These are phyloP conservation scores for Wickerhamomyces hampshirensis DNA, from an alignment of 805 yeast genomes.

Conservation along the genomic window DNA sequence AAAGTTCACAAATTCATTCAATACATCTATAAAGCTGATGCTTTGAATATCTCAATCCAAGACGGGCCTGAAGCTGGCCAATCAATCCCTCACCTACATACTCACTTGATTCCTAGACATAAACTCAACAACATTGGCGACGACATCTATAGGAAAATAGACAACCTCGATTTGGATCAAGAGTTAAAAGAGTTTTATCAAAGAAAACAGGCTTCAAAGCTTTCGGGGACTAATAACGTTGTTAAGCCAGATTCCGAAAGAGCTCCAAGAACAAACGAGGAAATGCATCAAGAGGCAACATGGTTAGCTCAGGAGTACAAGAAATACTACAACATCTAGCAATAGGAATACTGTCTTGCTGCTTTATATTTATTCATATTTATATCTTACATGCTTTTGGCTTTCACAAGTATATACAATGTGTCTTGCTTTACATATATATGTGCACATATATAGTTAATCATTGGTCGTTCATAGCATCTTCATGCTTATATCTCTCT, in stretches of 20 bases:
- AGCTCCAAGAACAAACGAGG: conserved; percentile 49
- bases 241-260: conserved; percentile 50
- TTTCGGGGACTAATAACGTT: conserved; percentile 22
- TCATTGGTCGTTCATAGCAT: conserved; percentile 12
- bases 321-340: conserved; percentile 11
- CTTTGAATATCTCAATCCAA: conserved; percentile 87
- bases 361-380: not conserved
- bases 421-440: no score
- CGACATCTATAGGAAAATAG: conserved; percentile 64
- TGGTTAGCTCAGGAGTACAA: conserved; percentile 42
- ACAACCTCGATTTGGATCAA: conserved; percentile 47
- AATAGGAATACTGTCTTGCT: not conserved
- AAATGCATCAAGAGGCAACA: conserved; percentile 68
- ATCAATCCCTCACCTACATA: conserved; percentile 90
- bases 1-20: conserved; percentile 64
- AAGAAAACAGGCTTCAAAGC: conserved; percentile 26
- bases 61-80: conserved; percentile 98
- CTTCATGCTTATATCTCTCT: conserved; percentile 26
- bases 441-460: no score
- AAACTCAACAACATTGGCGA: conserved; percentile 58
- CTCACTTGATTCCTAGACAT: conserved; percentile 88
- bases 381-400: no score
- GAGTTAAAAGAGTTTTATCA: conserved; percentile 25
- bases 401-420: no score
- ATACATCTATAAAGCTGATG: conserved; percentile 66